phyloP scores from a whole-genome alignment of 2,329 filamentous ascomycete genomes.

The Diaporthe capsici region DNA sequence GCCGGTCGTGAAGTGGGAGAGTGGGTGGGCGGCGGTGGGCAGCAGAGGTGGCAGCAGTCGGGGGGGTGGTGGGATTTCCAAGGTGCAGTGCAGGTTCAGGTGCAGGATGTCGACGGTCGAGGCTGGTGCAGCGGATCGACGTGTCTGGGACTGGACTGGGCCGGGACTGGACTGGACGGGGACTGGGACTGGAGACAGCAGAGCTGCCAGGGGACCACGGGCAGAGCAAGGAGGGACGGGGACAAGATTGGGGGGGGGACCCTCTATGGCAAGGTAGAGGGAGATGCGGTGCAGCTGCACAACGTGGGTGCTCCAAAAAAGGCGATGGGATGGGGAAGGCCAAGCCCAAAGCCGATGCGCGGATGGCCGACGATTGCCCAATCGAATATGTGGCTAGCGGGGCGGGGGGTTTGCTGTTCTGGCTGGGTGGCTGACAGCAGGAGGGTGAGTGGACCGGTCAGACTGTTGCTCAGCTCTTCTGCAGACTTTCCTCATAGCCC shows the following conservation, averaged over 20 bases:
- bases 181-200: slow-evolving; percentile 33
- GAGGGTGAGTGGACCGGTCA: background rate
- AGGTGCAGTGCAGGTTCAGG: slow-evolving; percentile 13
- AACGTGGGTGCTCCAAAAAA: slow-evolving; percentile 30
- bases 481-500: background rate
- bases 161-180: slow-evolving; percentile 15
- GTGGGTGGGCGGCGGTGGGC: slow-evolving; percentile 29
- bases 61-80: slow-evolving; percentile 11
- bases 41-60: slow-evolving; percentile 28
- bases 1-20: slow-evolving; percentile 30
- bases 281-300: background rate
- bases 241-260: slow-evolving; percentile 16
- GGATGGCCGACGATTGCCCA: slow-evolving; percentile 18
- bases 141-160: slow-evolving; percentile 34
- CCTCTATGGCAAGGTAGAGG: slow-evolving; percentile 18
- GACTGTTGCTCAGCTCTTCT: background rate
- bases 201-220: slow-evolving; percentile 30
- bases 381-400: slow-evolving; percentile 15
- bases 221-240: slow-evolving; percentile 32
- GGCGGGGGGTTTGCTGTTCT: background rate
- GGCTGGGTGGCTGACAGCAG: slow-evolving; percentile 12
- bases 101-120: slow-evolving; percentile 34
- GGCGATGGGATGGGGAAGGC: slow-evolving; percentile 6
- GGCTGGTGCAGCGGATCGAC: slow-evolving; percentile 34
- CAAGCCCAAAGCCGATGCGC: slow-evolving; percentile 8